Percentiles rank a stretch among this genome's conserved stretches.
phyloP scores from a whole-genome alignment of 192 early-diverging fungal genomes.

The Chytriomyces sp. region DNA sequence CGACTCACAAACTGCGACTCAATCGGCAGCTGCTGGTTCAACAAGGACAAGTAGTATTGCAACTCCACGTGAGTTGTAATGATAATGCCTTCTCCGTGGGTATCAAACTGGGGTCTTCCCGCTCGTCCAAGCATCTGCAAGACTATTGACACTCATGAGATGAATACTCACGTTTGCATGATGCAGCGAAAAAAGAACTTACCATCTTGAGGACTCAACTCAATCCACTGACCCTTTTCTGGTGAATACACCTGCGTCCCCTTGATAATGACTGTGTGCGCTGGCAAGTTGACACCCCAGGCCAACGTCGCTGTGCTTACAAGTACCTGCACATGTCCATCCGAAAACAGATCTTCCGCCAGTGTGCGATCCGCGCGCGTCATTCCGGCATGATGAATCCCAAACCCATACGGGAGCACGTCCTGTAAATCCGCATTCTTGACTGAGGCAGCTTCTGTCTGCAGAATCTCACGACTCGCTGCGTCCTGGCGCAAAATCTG shows the following conservation, averaged over 20 bases:
- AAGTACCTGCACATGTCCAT: conserved; percentile 88
- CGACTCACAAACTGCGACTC: conserved; percentile 90
- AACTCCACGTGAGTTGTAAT: conserved; percentile 92
- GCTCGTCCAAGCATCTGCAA: conserved; percentile 98
- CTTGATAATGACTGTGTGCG: conserved; percentile 97
- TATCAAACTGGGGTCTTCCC: conserved; percentile 95
- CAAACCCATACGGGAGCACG: conserved; percentile 92
- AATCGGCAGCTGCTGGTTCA: conserved; percentile 97
- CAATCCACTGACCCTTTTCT: conserved; percentile 93
- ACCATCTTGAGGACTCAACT: conserved; percentile 94
- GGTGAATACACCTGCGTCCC: conserved; percentile 97
- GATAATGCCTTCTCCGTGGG: conserved; percentile 94
- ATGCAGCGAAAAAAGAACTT: too few relatives aligned
- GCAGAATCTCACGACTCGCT: conserved; percentile 80
- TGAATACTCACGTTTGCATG: too few relatives aligned
- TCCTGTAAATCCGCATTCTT: conserved; percentile 87
- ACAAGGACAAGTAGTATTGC: conserved; percentile 91
- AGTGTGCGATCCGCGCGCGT: conserved; percentile 83
- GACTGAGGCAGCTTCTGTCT: conserved; percentile 74
- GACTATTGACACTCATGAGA: too few relatives aligned
- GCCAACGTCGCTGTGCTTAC: conserved; percentile 97
- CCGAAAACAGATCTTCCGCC: conserved; percentile 91
- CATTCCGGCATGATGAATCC: conserved; percentile 98
- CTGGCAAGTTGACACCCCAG: conserved; percentile 99
- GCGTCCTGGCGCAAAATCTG: conserved; percentile 83